Evolutionary conservation across 352 stramenopile species (phyloP).

Genomic region (Globisporangium nodosum): DNA sequence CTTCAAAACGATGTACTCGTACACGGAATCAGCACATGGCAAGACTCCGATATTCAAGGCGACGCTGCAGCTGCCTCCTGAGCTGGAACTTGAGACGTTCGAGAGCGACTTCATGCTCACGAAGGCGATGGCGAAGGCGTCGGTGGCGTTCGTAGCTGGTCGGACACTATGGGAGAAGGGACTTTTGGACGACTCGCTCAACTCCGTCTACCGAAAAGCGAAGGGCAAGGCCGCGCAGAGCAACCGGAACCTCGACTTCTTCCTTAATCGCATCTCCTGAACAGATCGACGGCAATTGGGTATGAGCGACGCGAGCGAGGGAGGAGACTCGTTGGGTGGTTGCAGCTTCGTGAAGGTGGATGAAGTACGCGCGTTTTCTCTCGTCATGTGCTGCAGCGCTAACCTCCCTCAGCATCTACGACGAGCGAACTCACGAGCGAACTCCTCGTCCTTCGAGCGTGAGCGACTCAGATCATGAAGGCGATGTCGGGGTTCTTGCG

Average conservation of each 20-base stretch:
- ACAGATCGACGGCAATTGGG: conserved; percentile 14
- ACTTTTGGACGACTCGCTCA: conserved; percentile 58
- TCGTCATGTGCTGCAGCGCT: no score
- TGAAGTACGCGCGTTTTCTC: no score
- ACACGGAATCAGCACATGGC: conserved; percentile 20
- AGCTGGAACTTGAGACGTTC: conserved; percentile 44
- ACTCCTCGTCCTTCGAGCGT: neutral
- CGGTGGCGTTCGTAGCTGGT: conserved; percentile 54
- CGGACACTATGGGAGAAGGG: conserved; percentile 41
- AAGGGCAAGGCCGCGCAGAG: conserved; percentile 36
- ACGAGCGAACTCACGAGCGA: neutral
- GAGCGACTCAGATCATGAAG: conserved; percentile 52
- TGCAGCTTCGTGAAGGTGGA: neutral
- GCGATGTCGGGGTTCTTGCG: conserved; percentile 68
- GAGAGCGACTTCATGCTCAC: conserved; percentile 38
- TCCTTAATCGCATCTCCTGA: conserved; percentile 31
- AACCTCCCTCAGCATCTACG: neutral
- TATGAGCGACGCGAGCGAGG: neutral
- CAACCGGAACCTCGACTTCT: conserved; percentile 47
- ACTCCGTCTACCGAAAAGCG: conserved; percentile 66
- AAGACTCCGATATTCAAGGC: conserved; percentile 46
- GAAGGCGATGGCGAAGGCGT: conserved; percentile 54
- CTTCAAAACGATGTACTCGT: conserved; percentile 50
- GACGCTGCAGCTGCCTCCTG: conserved; percentile 39
- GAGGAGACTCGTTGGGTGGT: neutral